Base-by-base conservation (phyloP, 129 eudicot genomes). In the Smallanthus sonchifolius region DNA sequence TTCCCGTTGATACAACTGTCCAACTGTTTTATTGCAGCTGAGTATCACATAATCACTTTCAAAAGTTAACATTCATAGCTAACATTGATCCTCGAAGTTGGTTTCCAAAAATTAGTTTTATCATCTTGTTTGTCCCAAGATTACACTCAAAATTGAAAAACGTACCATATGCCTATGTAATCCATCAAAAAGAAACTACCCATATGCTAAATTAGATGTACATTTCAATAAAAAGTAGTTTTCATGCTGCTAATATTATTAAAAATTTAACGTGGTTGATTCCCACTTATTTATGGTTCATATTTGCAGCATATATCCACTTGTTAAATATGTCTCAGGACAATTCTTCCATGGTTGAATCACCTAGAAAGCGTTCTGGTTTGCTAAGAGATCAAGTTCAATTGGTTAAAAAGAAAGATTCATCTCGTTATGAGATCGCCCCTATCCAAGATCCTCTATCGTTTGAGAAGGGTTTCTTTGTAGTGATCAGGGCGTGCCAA, bases 301-400 rank as follows among this genome's bases (percentile, higher is more conserved):
- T 55, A 57, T 73, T 48, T 61, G 82, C 79, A 72, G 84, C 54
- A 24, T 5, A 70, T n/a, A 15, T 59, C 44, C 2, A 19, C 32
- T 11, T 56, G 36, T 43, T 42, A 47, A 49, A 71, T 4, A 92
- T 92, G 98, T 85, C 90, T 30, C 80, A 80, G 63, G 90, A 83
- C 34, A 66, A 78, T 74, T 40, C 84, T 69, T 74, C 73, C 2
- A 81, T 35, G 69, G 70, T 52, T 16, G 96, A 86, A 63, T 94
- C 99, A 74, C 97, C 97, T 13, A 83, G 96, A 72, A 80, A 85
- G 64, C 87, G 99, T 43, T 83, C 97, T 44, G 96, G 97, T 67
- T 84, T 94, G 47, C 84, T 94, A 62, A 80, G 97, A 75, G 99
- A 94, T 82, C 97, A 94, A 82, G 99, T 94, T 63, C 97, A 94